Base-by-base conservation (phyloP, 208 protist genomes). In the Leishmania tropica region DNA sequence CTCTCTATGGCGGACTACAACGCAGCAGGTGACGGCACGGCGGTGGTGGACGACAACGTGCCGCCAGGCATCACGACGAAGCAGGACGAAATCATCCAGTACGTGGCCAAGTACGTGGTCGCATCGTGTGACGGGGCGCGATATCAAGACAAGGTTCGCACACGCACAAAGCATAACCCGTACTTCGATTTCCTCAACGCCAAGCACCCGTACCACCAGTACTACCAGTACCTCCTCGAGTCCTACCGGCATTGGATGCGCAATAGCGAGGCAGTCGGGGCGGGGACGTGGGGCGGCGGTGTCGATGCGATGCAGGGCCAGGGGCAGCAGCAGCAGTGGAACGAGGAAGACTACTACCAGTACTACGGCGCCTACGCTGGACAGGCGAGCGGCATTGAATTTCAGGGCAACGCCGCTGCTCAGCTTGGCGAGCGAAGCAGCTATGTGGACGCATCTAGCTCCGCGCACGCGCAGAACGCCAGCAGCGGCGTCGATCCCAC, bases 61-160 rank as follows among this genome's bases (percentile, higher is more conserved):
- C 94, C 94, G 7, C 76, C 79, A 11, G 94, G 92, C 53, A 92
- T 97, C 47, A 89, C 88, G 5, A 82, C 86, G 10, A 94, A 95
- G 75, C 92, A 97, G 73, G 94, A 97, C 81, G 86, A 90, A 10
- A 94, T 97, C 79, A 96, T 97, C 58, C 90, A 95, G 71, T 85
- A 93, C 75, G 92, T 94, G 11, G 94, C 94, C 70, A 90, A 95
- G 70, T 94, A 94, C 77, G 92, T 97, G n/a, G 92, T 93, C 4
- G 85, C 83, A 47, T 92, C 86, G 37, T 94, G 92, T 68, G 87
- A 97, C 80, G 83, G 87, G 8, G 90, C 92, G 11, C 87, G 89
- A 8, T 95, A 93, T 72, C 92, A 97, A 54, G 81, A 94, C 51
- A 89, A 93, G 68, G 83, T 97, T 3, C 83, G 87, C 58, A 83